Evolutionary conservation across 495 filamentous ascomycete species (phyloP), one percentile per base, ranked within the genome.

Genomic region (Penicillium dipodomyicola): DNA sequence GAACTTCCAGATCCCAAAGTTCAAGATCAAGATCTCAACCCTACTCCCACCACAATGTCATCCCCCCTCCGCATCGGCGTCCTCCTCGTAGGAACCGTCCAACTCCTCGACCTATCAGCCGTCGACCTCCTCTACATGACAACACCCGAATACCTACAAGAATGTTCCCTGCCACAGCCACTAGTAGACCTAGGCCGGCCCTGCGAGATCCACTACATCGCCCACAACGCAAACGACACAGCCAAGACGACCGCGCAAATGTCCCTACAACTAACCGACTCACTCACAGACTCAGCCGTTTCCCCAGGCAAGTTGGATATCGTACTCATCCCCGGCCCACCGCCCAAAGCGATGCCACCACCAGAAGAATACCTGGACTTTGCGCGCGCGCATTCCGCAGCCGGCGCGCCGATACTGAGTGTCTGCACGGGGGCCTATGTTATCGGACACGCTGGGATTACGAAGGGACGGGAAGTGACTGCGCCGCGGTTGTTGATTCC

Each of bases 401-500:
- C 61, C 15, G 60, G 60, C 5, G 72, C 73, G 0, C 78, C 81
- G 19, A 76, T 85, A 39, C 58, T 85, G 56, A 74, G 74, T 56
- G 67, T 87, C 15, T 86, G 83, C 68, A 80, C 80, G 1, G 83
- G 79, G 6, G 73, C 79, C 10, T 68, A 77, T 29, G 19, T 81
- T 2, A 72, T 76, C 22, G 81, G 75, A 11, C 67, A 76, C 19
- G 77, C 80, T 0, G 83, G 83, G 0, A 52, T 87, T 11, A 56
- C 80, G 8, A 72, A 74, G 49, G 81, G 78, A 0, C 74, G 67
- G 56, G 64, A 57, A 15, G 78, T 69, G 1, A 81, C 81, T 11
- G 82, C 80, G 7, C 84, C 84, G 0, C 64, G 81, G 19, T 65
- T 69, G 3, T n/a, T 84, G 45, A 71, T 85, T 55, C 66, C 70